Evolutionary conservation across 768 basidiomycete species (phyloP).

Genomic region (Agaricus sinodeliciosus): DNA sequence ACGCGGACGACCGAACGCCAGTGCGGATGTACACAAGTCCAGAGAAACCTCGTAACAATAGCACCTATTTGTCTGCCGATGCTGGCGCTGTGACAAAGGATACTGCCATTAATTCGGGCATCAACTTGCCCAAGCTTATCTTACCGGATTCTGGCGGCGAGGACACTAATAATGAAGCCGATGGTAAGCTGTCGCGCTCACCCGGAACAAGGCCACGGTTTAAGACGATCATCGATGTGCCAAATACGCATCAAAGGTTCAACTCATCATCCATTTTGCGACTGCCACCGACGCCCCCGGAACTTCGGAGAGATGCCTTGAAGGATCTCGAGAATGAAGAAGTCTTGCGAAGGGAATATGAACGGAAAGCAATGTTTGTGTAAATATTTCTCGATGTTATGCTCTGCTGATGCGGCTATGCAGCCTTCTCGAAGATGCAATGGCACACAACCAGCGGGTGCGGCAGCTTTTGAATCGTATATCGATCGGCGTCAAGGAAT

Average conservation of each 20-base stretch:
- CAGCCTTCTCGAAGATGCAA: slow-evolving; percentile 57
- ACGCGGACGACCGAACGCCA: background rate
- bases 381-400: slow-evolving; percentile 10
- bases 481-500: slow-evolving; percentile 56
- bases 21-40: background rate
- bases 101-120: background rate
- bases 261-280: slow-evolving; percentile 1
- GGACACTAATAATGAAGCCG: background rate
- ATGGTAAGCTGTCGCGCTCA: background rate
- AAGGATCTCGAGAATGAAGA: slow-evolving; percentile 35
- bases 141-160: background rate
- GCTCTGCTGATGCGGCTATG: background rate
- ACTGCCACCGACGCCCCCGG: slow-evolving; percentile 7
- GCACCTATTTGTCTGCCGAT: background rate
- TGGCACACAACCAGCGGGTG: slow-evolving; percentile 57
- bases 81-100: background rate
- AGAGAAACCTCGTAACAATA: background rate
- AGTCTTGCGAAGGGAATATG: slow-evolving; percentile 49
- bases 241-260: background rate
- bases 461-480: slow-evolving; percentile 65
- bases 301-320: slow-evolving; percentile 23
- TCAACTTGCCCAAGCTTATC: background rate
- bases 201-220: background rate
- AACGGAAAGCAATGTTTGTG: slow-evolving; percentile 48
- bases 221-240: background rate